Base-by-base conservation (phyloP, 2,329 filamentous ascomycete genomes). In the Arthrinium phaeospermum region DNA sequence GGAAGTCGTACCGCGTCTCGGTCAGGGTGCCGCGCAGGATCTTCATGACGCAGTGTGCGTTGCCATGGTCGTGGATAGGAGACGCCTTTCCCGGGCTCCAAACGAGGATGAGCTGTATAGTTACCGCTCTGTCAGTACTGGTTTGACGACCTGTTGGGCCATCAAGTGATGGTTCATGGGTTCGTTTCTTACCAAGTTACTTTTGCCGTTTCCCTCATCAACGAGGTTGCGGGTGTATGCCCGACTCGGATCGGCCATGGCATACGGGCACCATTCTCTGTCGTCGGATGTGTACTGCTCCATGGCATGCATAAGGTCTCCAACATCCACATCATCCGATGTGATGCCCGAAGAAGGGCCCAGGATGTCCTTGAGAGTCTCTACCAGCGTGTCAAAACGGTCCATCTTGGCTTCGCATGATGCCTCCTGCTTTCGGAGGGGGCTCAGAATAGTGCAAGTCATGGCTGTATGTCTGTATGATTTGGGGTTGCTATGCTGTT, bases 31-130 rank as follows among this genome's bases (percentile, higher is more conserved):
- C 95, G 76, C 91, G 91, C 74, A 98, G 88, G 75, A 96, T 91
- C 86, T 92, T 97, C 94, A 98, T 98, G 77, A 98, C 86, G 83
- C 95, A 98, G 81, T 98, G 95, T 51, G 95, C 94, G 74, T 96
- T 94, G 79, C 92, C 92, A 82, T 94, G 93, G 81, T 98, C 95
- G 80, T 98, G 95, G 79, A 98, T 94, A 14, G 93, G 92, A 77
- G 93, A 96, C 49, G 90, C 90, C 83, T 94, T 94, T 70, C 93
- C 93, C 0, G 95, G 95, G 22, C 91, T 92, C 95, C 95, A 98
- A 51, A 97, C 95, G 53, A 98, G 89, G 68, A 98, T 90, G 74
- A 97, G 89, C 93, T 96, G 81, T 24, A 64, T n/a, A 64, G 57
- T 78, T 67, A 67, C 49, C 22, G 57, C 47, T n/a, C n/a, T 69